Percentiles rank a stretch among this genome's conserved stretches.
Evolutionary conservation across 345 rosid genomes (phyloP).

Genomic region (Acer campestre): DNA sequence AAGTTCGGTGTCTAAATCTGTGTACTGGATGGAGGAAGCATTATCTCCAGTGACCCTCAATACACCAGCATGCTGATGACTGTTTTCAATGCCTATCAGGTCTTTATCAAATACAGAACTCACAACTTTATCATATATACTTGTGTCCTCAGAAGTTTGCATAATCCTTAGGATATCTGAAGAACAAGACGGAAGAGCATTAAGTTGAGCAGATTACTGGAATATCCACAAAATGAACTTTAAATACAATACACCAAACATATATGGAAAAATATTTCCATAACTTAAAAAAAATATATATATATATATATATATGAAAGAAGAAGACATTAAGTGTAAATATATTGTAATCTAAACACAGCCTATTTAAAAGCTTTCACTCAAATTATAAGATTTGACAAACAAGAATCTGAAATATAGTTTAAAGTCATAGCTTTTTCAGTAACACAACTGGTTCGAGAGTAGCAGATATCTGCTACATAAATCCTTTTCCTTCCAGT

Average conservation of each 20-base stretch:
- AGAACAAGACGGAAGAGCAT: conserved; percentile 29
- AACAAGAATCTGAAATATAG: background rate
- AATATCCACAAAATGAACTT: background rate
- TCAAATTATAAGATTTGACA: background rate
- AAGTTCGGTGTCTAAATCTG: conserved; percentile 68
- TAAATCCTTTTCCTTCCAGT: conserved; percentile 6
- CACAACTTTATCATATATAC: conserved; percentile 82
- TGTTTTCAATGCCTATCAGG: conserved; percentile 48
- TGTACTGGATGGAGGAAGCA: conserved; percentile 51
- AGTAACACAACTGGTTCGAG: background rate
- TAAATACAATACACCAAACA: conserved; percentile 6
- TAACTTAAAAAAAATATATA: background rate
- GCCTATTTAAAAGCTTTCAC: background rate
- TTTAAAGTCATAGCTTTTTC: background rate
- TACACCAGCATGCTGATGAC: conserved; percentile 47
- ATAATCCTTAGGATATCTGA: conserved; percentile 80
- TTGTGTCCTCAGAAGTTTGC: conserved; percentile 86
- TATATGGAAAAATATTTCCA: background rate
- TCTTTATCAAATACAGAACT: conserved; percentile 83
- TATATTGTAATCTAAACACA: background rate
- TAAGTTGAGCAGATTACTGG: conserved; percentile 22
- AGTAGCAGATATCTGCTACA: background rate
- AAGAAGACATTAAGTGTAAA: background rate
- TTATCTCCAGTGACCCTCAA: conserved; percentile 39
- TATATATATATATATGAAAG: background rate